A percentile compares a stretch with the other conserved stretches of the same genome.
Conservation (phyloP, 257 asterid species). For the Nicotiana paniculata region DNA sequence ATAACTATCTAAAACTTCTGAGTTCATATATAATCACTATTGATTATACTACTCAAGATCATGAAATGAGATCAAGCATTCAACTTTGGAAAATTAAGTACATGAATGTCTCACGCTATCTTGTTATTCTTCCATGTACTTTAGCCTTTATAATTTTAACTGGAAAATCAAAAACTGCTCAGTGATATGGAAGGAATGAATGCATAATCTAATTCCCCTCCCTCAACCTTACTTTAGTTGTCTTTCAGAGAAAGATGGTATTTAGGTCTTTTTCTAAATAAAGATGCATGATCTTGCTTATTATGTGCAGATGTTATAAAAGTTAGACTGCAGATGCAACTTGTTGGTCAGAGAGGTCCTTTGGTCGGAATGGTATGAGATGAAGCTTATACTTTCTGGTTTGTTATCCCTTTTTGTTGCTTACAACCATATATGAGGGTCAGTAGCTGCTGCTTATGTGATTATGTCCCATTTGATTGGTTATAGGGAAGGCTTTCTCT, state of each 20-base stretch:
- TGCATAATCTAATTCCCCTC: background rate
- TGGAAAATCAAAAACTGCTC: background rate
- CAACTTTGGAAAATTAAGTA: background rate
- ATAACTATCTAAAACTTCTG: background rate
- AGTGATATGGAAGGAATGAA: background rate
- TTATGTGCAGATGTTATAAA: slow-evolving; percentile 80
- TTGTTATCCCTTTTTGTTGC: background rate
- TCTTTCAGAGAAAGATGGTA: background rate
- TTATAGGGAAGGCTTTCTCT: slow-evolving; percentile 67
- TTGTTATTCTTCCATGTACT: background rate
- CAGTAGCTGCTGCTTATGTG: slow-evolving; percentile 6
- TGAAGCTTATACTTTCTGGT: slow-evolving; percentile 1
- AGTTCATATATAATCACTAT: background rate
- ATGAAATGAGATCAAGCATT: background rate
- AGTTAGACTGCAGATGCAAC: slow-evolving; percentile 99
- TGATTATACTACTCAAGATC: background rate
- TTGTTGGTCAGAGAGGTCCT: slow-evolving; percentile 89
- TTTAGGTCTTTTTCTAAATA: background rate
- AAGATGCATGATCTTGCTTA: slow-evolving; percentile 22
- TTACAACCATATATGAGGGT: background rate
- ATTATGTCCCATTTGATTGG: slow-evolving; percentile 4
- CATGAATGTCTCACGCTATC: background rate
- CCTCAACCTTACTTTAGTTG: background rate
- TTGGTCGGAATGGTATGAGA: slow-evolving; percentile 78
- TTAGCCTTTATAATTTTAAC: background rate